Evolutionary conservation across 805 yeast species (phyloP).

Genomic region (Saturnispora diversa): DNA sequence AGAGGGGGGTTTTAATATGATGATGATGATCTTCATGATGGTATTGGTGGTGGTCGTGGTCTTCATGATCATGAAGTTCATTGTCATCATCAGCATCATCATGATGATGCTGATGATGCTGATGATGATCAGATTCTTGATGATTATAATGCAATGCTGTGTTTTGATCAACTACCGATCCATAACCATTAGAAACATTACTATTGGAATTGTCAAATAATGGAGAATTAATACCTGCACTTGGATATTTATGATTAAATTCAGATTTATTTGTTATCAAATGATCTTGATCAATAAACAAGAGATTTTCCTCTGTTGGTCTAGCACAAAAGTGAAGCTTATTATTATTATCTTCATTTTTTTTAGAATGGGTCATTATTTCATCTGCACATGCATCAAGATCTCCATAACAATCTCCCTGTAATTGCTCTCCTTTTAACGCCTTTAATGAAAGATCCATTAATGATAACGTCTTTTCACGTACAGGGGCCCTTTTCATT

Average conservation of each 20-base stretch:
- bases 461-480: conserved; percentile 16
- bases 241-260: conserved; percentile 24
- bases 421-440: conserved; percentile 22
- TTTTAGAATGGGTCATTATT: conserved; percentile 19
- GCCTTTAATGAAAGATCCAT: conserved; percentile 28
- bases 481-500: too few species aligned
- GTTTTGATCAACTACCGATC: background rate
- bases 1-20: conserved; percentile 66
- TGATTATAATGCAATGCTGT: background rate
- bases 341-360: conserved; percentile 9
- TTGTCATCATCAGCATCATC: conserved; percentile 10
- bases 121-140: conserved; percentile 9
- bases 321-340: conserved; percentile 29
- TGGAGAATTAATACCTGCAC: conserved; percentile 28
- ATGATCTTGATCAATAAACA: conserved; percentile 25
- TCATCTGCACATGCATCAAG: conserved; percentile 25
- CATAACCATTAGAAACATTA: background rate
- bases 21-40: conserved; percentile 44
- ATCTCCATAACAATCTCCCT: conserved; percentile 29
- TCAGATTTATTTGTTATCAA: conserved; percentile 23
- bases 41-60: conserved; percentile 14
- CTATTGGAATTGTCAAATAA: conserved; percentile 16
- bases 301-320: conserved; percentile 29
- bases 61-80: conserved; percentile 1
- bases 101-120: background rate